These are phyloP conservation scores for Neurospora sublineolata DNA, from an alignment of 495 filamentous ascomycete species.

Conservation along the genomic window DNA sequence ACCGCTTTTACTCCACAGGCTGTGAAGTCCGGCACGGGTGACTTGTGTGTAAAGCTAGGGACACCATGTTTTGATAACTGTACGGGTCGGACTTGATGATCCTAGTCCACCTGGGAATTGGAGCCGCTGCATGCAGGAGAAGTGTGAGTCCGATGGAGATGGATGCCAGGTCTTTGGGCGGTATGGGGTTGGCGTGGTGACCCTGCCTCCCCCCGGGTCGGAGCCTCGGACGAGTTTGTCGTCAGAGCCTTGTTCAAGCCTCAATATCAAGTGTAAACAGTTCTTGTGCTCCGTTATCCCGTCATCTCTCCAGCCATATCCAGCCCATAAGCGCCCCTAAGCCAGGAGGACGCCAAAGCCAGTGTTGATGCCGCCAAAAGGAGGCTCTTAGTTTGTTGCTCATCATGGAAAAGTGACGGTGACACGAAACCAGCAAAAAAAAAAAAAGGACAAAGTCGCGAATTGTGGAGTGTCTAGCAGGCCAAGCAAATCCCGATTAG, in stretches of 20 bases:
- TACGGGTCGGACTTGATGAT: not conserved
- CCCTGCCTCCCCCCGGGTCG: not conserved
- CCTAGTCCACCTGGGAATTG: not conserved
- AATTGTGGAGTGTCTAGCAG: not conserved
- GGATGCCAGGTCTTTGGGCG: not conserved
- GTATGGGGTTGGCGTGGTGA: not conserved
- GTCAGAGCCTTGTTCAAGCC: not conserved
- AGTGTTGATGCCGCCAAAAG: not conserved
- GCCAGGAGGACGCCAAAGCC: not conserved
- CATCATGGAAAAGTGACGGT: not conserved
- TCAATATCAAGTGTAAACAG: not conserved
- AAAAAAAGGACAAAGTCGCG: not conserved
- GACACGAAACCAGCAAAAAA: not conserved
- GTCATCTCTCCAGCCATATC: not conserved
- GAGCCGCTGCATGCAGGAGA: not conserved
- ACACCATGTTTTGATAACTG: not conserved
- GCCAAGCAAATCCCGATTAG: constrained; percentile 11
- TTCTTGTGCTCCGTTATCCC: not conserved
- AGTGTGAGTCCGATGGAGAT: not conserved
- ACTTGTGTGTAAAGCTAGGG: not conserved
- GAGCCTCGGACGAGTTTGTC: not conserved
- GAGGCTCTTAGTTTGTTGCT: not conserved
- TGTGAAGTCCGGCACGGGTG: not conserved
- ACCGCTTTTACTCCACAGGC: not conserved
- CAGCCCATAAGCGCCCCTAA: not conserved